These are phyloP conservation scores for Vachellia pachyceras DNA, from an alignment of 306 rosid species.

Conservation along the genomic window DNA sequence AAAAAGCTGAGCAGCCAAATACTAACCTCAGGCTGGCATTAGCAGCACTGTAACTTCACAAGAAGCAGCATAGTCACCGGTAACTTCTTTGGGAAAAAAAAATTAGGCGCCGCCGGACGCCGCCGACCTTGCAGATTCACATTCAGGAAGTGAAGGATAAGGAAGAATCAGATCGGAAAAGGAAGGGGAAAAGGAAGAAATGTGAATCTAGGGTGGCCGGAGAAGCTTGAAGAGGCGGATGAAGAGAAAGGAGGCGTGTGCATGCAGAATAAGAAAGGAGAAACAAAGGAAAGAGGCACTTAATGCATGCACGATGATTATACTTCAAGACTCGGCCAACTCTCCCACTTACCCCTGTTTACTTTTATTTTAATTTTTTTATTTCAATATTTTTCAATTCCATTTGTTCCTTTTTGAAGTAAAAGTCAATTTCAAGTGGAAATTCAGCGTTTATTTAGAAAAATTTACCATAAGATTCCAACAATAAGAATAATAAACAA, in stretches of 20 bases:
- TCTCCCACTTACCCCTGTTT: conserved; percentile 50
- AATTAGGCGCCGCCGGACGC: conserved; percentile 8
- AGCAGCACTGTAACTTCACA: conserved; percentile 9
- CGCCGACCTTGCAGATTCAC: conserved; percentile 17
- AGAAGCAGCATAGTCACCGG: conserved; percentile 23
- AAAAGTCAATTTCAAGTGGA: conserved; percentile 14
- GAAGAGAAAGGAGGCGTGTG: conserved; percentile 73
- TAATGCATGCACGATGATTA: conserved; percentile 99
- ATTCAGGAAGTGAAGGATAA: conserved; percentile 7
- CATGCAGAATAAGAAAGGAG: conserved; percentile 71
- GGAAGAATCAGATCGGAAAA: conserved; percentile 26
- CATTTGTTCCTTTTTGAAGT: neutral
- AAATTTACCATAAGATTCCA: no score
- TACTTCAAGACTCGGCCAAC: conserved; percentile 96
- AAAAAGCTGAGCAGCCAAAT: conserved; percentile 29
- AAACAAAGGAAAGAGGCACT: conserved; percentile 49
- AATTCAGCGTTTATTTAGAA: neutral
- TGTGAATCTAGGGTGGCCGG: conserved; percentile 42
- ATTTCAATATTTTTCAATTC: neutral
- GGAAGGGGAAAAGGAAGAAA: conserved; percentile 17
- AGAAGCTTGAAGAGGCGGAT: conserved; percentile 18
- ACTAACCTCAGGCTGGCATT: conserved; percentile 24
- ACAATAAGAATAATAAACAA: no score
- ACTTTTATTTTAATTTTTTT: neutral
- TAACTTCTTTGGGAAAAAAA: neutral